Base-by-base conservation (phyloP, 495 filamentous ascomycete species). In the Cetradonia linearis region DNA sequence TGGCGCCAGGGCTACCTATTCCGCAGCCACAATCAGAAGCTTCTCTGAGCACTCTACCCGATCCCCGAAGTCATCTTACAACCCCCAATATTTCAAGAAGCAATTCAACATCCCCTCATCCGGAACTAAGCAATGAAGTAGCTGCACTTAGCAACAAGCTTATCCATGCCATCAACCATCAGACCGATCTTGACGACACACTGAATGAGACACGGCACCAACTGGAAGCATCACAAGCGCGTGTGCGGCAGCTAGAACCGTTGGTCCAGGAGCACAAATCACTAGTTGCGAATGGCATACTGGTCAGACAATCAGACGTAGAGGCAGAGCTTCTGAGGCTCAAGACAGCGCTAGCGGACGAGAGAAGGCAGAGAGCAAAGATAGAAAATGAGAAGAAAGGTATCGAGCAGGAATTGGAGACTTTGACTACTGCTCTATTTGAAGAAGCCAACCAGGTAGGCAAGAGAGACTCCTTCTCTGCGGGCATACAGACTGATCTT, bases 131-230 rank as follows among this genome's bases (percentile, higher is more conserved):
- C 69, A 82, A 85, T 58, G 93, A 98, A 71, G 91, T 97, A 14
- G 86, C 93, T 31, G 81, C 89, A 4, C 77, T 98, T 27, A 96
- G 89, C 71, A 91, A 90, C 52, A 98, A 98, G 72, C 79, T 98
- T 56, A 90, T 98, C 60, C 91, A 90, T 66, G 91, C 93, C 56
- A 96, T 98, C 72, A 98, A 98, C 69, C 88, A 93, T 68, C 94
- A 97, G 74, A 96, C 93, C 5, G 87, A 78, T 33, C 77, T 98
- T 31, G 93, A 98, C 67, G 93, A 98, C 68, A 87, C 81, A 34
- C 78, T 98, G 50, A 85, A 87, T 55, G 84, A 79, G 28, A 88
- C 92, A 28, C 81, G 88, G 20, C 84, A 92, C 69, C 89, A 96
- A 67, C 69, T 98, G 55, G 90, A 95, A 55, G 68, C 78, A n/a